Evolutionary conservation across 805 yeast genomes (phyloP).

Genomic region (Sporopachydermia lactativora): DNA sequence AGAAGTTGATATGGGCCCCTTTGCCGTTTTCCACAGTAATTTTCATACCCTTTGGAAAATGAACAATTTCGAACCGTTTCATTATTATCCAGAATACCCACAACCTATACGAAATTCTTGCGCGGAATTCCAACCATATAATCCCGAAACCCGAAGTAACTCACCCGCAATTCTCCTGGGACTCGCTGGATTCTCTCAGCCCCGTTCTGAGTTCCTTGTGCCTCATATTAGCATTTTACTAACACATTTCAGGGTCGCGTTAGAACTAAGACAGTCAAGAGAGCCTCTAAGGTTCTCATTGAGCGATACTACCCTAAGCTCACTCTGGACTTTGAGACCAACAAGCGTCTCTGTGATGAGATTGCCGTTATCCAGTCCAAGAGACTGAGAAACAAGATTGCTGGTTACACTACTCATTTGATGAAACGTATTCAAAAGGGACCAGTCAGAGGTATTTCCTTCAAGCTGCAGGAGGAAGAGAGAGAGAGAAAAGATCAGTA

Average conservation of each 20-base stretch:
- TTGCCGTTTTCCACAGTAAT: no score
- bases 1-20: no score
- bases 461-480: slow-evolving; percentile 99
- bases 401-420: slow-evolving; percentile 99
- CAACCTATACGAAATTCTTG: no score
- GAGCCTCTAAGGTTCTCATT: slow-evolving; percentile 99
- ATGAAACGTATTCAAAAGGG: slow-evolving; percentile 99
- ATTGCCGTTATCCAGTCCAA: slow-evolving; percentile 98
- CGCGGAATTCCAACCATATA: no score
- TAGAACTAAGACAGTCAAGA: slow-evolving; percentile 99
- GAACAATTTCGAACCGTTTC: no score
- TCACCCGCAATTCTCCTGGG: no score
- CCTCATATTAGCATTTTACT: no score
- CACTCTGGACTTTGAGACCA: slow-evolving; percentile 98
- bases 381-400: slow-evolving; percentile 99
- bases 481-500: slow-evolving; percentile 99
- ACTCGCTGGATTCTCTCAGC: no score
- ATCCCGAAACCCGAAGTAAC: no score
- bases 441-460: slow-evolving; percentile 99
- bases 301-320: slow-evolving; percentile 99
- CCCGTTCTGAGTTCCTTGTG: no score
- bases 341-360: slow-evolving; percentile 98
- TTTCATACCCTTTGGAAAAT: no score
- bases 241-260: slow-evolving; percentile 79
- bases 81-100: no score